Evolutionary conservation across 768 basidiomycete species (phyloP).

Genomic region (Chalciporus pseudorubinellus): DNA sequence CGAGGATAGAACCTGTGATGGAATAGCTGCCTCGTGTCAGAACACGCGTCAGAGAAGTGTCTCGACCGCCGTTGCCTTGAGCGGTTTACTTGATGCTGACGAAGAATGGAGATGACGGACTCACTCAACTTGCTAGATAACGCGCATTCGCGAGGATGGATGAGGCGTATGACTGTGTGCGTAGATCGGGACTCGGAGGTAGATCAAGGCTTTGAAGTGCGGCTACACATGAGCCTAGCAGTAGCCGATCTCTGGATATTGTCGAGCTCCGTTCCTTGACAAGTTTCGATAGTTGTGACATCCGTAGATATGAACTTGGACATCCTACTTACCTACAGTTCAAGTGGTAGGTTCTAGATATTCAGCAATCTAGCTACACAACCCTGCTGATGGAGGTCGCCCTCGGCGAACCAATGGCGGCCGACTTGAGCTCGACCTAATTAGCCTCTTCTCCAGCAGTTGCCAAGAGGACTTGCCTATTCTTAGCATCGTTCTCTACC

Average conservation of each 20-base stretch:
- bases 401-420: background rate
- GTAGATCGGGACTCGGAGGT: slow-evolving; percentile 7
- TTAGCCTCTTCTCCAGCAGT: background rate
- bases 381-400: background rate
- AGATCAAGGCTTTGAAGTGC: background rate
- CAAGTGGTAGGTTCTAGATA: background rate
- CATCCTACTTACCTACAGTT: background rate
- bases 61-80: background rate
- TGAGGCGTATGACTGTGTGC: background rate
- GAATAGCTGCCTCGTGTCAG: slow-evolving; percentile 55
- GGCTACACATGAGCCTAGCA: slow-evolving; percentile 11
- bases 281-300: no score
- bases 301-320: background rate
- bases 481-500: background rate
- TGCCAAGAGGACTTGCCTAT: background rate
- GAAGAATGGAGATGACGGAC: slow-evolving; percentile 1
- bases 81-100: background rate
- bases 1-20: slow-evolving; percentile 34
- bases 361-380: no score
- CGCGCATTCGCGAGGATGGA: slow-evolving; percentile 18
- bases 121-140: slow-evolving; percentile 12
- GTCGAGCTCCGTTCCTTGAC: slow-evolving; percentile 7
- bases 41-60: slow-evolving; percentile 43
- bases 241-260: slow-evolving; percentile 6
- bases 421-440: slow-evolving; percentile 4